These are phyloP conservation scores for Aspergillus fumigatus DNA, from an alignment of 2,329 filamentous ascomycete genomes.

Conservation along the genomic window DNA sequence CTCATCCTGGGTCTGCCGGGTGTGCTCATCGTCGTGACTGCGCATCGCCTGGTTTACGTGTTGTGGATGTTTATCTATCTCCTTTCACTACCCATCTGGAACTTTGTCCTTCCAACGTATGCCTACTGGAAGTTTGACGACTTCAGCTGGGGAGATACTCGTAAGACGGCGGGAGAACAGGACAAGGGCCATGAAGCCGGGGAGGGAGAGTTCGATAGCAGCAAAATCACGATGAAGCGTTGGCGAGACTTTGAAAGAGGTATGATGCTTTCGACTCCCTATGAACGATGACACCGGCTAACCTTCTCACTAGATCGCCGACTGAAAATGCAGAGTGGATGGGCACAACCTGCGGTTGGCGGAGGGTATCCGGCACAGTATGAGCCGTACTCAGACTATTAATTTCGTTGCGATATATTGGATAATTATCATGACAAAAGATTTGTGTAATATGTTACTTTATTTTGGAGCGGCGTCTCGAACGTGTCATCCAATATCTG, in stretches of 20 bases:
- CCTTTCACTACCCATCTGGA: constrained; percentile 90
- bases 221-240: constrained; percentile 98
- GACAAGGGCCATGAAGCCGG: constrained; percentile 77
- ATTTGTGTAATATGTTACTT: neutral
- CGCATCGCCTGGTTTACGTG: constrained; percentile 87
- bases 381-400: constrained; percentile 37
- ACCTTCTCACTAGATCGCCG: constrained; percentile 33
- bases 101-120: constrained; percentile 89
- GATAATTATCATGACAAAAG: neutral
- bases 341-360: constrained; percentile 9
- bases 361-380: constrained; percentile 29
- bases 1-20: constrained; percentile 92
- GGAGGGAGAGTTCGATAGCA: constrained; percentile 95
- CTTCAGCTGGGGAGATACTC: constrained; percentile 97
- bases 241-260: constrained; percentile 94
- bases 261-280: constrained; percentile 27
- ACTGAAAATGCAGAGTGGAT: constrained; percentile 21
- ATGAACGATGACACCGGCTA: constrained; percentile 1
- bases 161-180: constrained; percentile 89
- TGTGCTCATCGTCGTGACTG: constrained; percentile 85
- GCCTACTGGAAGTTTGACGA: constrained; percentile 99
- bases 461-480: neutral
- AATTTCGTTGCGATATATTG: neutral
- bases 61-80: constrained; percentile 98
- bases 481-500: neutral